Conservation (phyloP, 2,329 filamentous ascomycete genomes). For the Fusarium sp. region DNA sequence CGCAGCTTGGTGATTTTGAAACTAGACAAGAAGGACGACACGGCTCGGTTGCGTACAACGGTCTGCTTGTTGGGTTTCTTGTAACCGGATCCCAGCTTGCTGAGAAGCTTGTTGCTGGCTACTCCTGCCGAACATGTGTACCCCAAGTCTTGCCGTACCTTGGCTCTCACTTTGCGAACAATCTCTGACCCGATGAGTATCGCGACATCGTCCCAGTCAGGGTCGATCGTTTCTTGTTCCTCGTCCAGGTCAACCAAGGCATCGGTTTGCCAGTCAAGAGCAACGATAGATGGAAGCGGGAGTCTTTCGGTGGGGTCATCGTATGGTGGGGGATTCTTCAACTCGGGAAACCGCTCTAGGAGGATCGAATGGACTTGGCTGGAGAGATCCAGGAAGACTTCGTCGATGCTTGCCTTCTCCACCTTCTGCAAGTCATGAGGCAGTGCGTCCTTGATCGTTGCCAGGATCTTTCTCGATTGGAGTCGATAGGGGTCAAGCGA, state of each 20-base stretch:
- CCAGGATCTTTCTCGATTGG: conserved; percentile 84
- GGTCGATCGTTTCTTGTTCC: conserved; percentile 80
- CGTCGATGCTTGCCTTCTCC: conserved; percentile 95
- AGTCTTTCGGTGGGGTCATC: conserved; percentile 77
- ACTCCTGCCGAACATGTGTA: conserved; percentile 95
- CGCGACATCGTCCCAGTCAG: conserved; percentile 96
- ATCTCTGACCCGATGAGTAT: conserved; percentile 91
- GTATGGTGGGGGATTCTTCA: conserved; percentile 73
- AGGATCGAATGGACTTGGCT: conserved; percentile 82
- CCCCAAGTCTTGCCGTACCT: conserved; percentile 75
- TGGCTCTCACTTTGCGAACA: conserved; percentile 76
- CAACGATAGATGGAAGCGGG: conserved; percentile 74
- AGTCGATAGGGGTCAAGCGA: conserved; percentile 91
- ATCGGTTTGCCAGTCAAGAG: conserved; percentile 85
- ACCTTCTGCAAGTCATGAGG: conserved; percentile 75
- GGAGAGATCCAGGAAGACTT: conserved; percentile 93
- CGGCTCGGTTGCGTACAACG: conserved; percentile 87
- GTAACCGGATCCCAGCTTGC: conserved; percentile 90
- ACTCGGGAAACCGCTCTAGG: conserved; percentile 79
- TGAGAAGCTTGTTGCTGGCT: conserved; percentile 92
- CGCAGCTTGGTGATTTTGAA: conserved; percentile 97
- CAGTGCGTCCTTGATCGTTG: conserved; percentile 78
- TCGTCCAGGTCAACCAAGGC: conserved; percentile 83
- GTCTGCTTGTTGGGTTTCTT: conserved; percentile 97
- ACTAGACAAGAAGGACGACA: conserved; percentile 79